A percentile compares a stretch with the other conserved stretches of the same genome.
Evolutionary conservation across 2,329 filamentous ascomycete species (phyloP).

Genomic region (Colletotrichum musicola): DNA sequence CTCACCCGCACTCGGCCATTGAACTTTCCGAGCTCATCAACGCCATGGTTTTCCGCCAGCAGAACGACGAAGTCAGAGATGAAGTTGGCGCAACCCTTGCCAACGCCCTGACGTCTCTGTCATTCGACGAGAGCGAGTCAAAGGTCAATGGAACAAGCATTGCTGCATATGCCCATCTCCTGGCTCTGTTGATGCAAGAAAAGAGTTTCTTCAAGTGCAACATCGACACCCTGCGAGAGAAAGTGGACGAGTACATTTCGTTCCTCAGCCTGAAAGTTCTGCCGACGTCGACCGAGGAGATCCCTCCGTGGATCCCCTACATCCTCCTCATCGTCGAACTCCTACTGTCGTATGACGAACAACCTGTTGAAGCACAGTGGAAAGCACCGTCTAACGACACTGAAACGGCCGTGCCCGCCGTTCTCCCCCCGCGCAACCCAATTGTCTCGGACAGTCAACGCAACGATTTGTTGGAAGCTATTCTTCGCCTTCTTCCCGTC

Average conservation of each 20-base stretch:
- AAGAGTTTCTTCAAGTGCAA: slow-evolving; percentile 83
- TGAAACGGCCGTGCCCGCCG: slow-evolving; percentile 63
- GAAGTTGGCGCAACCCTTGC: slow-evolving; percentile 88
- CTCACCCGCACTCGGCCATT: slow-evolving; percentile 89
- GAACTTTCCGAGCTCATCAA: slow-evolving; percentile 90
- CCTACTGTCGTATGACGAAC: slow-evolving; percentile 88
- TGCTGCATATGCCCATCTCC: slow-evolving; percentile 90
- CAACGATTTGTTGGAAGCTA: slow-evolving; percentile 76
- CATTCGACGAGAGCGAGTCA: slow-evolving; percentile 70
- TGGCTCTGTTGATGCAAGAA: slow-evolving; percentile 89
- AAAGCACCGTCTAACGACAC: slow-evolving; percentile 65
- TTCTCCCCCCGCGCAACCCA: slow-evolving; percentile 60
- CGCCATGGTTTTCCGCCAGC: slow-evolving; percentile 73
- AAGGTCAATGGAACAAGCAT: slow-evolving; percentile 75
- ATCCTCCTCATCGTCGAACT: slow-evolving; percentile 91
- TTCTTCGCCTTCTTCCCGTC: slow-evolving; percentile 87
- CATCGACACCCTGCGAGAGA: slow-evolving; percentile 79
- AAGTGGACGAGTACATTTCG: slow-evolving; percentile 79
- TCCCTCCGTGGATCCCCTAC: slow-evolving; percentile 94
- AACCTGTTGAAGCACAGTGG: slow-evolving; percentile 82
- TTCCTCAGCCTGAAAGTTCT: slow-evolving; percentile 77
- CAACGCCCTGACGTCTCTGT: slow-evolving; percentile 82
- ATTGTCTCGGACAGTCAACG: slow-evolving; percentile 75
- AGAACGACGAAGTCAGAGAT: slow-evolving; percentile 68
- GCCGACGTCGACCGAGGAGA: slow-evolving; percentile 66